Evolutionary conservation across 352 stramenopile species (phyloP).

Genomic region (Phytopythium kandeliae): DNA sequence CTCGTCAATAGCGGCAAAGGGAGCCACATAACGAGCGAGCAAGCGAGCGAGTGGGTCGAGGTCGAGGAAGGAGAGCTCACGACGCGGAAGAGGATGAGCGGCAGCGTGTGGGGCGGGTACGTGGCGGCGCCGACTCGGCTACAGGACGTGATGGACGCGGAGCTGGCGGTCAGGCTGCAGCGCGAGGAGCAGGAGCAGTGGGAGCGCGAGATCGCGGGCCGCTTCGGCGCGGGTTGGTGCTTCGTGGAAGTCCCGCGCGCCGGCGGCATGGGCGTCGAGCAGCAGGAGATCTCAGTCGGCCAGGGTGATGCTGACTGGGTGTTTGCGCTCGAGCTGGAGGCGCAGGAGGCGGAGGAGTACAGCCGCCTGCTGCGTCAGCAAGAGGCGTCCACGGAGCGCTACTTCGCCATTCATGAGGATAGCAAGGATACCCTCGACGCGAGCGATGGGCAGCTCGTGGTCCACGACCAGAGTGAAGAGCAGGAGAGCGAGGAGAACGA

Average conservation of each 20-base stretch:
- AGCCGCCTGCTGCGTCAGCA: not conserved
- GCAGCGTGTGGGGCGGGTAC: not conserved
- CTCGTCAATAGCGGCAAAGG: not conserved
- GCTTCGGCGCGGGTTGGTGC: slow-evolving; percentile 63
- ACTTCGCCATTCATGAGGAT: not conserved
- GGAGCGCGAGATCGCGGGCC: slow-evolving; percentile 53
- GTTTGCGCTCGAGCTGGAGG: slow-evolving; percentile 3
- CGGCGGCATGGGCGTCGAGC: slow-evolving; percentile 69
- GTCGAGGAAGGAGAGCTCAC: not conserved
- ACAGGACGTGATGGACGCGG: slow-evolving; percentile 65
- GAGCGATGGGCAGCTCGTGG: not conserved
- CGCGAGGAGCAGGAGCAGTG: slow-evolving; percentile 65
- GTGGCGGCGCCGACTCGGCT: slow-evolving; percentile 11
- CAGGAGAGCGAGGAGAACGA: not conserved
- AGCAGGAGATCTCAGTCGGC: slow-evolving; percentile 39
- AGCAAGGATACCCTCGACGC: not conserved
- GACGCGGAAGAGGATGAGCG: not conserved
- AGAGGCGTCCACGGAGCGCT: not conserved
- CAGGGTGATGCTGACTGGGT: not conserved
- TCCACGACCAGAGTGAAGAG: not conserved
- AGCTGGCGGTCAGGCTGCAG: slow-evolving; percentile 63
- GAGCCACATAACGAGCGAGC: not conserved
- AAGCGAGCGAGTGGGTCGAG: too few species aligned
- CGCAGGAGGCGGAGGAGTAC: slow-evolving; percentile 4
- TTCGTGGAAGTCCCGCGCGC: slow-evolving; percentile 68